A percentile compares a stretch with the other conserved stretches of the same genome.
phyloP scores from a whole-genome alignment of 768 basidiomycete species.

The Gautieria morchelliformis region DNA sequence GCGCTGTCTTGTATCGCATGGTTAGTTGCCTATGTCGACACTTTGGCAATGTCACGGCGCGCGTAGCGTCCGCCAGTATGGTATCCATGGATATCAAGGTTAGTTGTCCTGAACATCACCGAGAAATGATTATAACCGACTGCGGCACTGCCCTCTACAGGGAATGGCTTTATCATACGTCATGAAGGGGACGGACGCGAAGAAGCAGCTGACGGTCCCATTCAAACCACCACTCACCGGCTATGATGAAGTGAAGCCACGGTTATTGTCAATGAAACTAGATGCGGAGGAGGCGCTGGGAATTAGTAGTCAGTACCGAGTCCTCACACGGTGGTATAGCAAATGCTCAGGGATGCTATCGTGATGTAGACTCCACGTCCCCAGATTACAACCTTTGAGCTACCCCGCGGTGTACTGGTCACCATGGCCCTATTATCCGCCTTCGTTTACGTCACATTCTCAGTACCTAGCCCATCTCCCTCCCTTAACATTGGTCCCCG shows the following conservation, averaged over 20 bases:
- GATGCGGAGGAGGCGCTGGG: constrained; percentile 72
- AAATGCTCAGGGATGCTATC: neutral
- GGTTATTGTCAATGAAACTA: constrained; percentile 70
- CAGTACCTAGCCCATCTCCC: constrained; percentile 14
- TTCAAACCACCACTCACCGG: constrained; percentile 65
- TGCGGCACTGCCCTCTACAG: constrained; percentile 27
- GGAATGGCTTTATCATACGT: constrained; percentile 64
- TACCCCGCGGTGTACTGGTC: constrained; percentile 27
- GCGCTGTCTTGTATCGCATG: neutral
- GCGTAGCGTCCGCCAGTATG: constrained; percentile 60
- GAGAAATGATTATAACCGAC: constrained; percentile 8
- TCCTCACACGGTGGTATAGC: neutral
- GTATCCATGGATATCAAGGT: constrained; percentile 59
- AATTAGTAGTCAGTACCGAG: constrained; percentile 58
- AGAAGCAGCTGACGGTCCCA: constrained; percentile 38
- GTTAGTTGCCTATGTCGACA: constrained; percentile 65
- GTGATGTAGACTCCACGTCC: constrained; percentile 50
- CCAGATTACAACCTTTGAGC: constrained; percentile 44
- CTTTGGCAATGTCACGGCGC: constrained; percentile 53
- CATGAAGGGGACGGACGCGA: constrained; percentile 33
- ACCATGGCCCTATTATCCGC: constrained; percentile 20
- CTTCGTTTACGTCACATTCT: constrained; percentile 25
- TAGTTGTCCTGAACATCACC: constrained; percentile 8
- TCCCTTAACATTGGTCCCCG: constrained; percentile 25
- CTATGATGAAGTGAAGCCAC: constrained; percentile 77